Evolutionary conservation across 257 asterid genomes (phyloP).

Genomic region (Penstemon davidsonii): DNA sequence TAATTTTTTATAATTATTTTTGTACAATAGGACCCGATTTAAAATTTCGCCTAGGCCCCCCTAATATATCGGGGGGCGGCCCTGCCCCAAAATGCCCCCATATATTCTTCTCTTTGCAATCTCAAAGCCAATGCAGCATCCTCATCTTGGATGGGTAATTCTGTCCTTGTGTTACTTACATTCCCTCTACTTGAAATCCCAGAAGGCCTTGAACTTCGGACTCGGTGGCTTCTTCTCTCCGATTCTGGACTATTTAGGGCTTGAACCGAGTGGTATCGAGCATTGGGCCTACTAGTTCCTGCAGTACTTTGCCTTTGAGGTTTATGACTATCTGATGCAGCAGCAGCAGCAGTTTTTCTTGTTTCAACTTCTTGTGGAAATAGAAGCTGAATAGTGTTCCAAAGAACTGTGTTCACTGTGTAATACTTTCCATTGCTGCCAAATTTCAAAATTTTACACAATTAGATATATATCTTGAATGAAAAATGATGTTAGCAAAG

Average conservation of each 20-base stretch:
- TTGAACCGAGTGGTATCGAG: constrained; percentile 36
- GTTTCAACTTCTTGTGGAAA: constrained; percentile 88
- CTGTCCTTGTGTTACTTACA: constrained; percentile 29
- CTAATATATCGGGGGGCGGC: too few species aligned
- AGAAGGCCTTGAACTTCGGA: constrained; percentile 32
- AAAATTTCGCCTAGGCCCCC: too few species aligned
- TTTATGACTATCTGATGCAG: constrained; percentile 23
- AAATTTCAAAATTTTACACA: background rate
- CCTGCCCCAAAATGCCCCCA: constrained; percentile 49
- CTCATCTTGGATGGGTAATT: constrained; percentile 61
- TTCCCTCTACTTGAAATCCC: constrained; percentile 29
- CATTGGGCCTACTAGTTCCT: constrained; percentile 27
- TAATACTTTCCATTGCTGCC: constrained; percentile 79
- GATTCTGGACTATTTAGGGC: constrained; percentile 50
- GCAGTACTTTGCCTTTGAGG: constrained; percentile 32
- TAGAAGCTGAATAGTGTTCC: constrained; percentile 93
- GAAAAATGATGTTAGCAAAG: too few species aligned
- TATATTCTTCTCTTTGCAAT: constrained; percentile 89
- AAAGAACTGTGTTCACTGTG: constrained; percentile 90
- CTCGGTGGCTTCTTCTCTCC: constrained; percentile 37
- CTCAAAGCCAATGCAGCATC: constrained; percentile 94
- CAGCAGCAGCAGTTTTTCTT: constrained; percentile 46
- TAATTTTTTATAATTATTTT: too few species aligned
- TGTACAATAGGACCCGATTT: too few species aligned
- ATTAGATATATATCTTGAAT: too few species aligned